Percentiles rank a stretch among this genome's conserved stretches.
Conservation (phyloP, 1,284 basidiomycete genomes). For the Limonomyces culmigenus region DNA sequence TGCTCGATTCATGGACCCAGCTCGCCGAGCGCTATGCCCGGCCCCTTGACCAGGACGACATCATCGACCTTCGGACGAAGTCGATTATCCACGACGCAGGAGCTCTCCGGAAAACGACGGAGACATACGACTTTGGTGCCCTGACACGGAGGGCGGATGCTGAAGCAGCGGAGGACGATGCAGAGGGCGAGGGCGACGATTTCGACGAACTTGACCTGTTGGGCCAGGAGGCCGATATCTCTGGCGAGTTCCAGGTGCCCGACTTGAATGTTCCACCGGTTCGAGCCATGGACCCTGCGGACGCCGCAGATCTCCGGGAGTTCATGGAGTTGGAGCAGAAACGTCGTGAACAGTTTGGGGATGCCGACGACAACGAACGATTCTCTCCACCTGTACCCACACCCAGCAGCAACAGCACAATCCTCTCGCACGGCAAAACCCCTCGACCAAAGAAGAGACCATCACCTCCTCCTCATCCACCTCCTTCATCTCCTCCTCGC, state of each 20-base stretch:
- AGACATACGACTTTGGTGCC: conserved; percentile 27
- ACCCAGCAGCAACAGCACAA: too few relatives aligned
- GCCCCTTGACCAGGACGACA: conserved; percentile 57
- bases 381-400: conserved; percentile 9
- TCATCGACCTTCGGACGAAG: conserved; percentile 44
- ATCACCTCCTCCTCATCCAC: background rate
- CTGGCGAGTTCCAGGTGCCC: conserved; percentile 17
- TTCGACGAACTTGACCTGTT: conserved; percentile 25
- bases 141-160: conserved; percentile 16
- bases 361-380: conserved; percentile 20
- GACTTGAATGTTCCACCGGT: conserved; percentile 25
- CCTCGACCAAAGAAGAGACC: too few relatives aligned
- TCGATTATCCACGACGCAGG: conserved; percentile 51
- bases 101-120: conserved; percentile 27
- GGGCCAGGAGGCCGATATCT: conserved; percentile 12
- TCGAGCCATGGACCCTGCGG: conserved; percentile 23
- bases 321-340: conserved; percentile 46
- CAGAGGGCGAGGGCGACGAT: conserved; percentile 13
- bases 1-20: conserved; percentile 44
- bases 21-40: conserved; percentile 49
- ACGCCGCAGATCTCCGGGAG: conserved; percentile 41
- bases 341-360: conserved; percentile 29
- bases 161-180: conserved; percentile 9
- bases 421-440: conserved; percentile 2
- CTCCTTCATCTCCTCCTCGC: conserved; percentile 1